Percentiles rank a stretch among this genome's conserved stretches.
Conservation (phyloP, 345 rosid species). For the Corchorus capsularis region DNA sequence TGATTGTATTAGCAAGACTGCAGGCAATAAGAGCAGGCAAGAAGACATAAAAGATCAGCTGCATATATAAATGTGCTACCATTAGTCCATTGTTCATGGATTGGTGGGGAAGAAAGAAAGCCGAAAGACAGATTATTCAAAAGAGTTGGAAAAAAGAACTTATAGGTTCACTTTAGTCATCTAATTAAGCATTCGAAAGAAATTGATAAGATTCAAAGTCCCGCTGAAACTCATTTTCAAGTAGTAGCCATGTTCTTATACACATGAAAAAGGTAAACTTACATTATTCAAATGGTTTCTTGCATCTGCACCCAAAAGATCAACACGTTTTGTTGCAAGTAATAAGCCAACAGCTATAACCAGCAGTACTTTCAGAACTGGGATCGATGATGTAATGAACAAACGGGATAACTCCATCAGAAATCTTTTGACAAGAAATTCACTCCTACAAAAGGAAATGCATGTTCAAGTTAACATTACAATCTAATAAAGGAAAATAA, state of each 20-base stretch:
- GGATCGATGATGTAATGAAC: constrained; percentile 34
- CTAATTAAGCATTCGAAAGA: too few relatives aligned
- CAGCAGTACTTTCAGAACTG: constrained; percentile 38
- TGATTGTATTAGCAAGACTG: constrained; percentile 35
- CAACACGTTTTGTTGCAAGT: constrained; percentile 30
- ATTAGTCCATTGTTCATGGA: background rate
- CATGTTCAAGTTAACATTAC: background rate
- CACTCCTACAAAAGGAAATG: background rate
- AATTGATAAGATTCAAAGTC: too few relatives aligned
- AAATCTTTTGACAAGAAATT: background rate
- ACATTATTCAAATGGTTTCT: constrained; percentile 4
- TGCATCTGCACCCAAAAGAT: constrained; percentile 26
- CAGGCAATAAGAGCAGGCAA: constrained; percentile 32
- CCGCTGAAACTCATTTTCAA: too few relatives aligned
- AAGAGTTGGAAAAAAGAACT: background rate
- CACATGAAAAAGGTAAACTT: background rate
- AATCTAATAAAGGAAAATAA: background rate
- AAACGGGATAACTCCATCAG: constrained; percentile 29
- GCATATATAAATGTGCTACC: background rate
- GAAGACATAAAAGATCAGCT: constrained; percentile 38
- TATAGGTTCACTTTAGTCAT: background rate
- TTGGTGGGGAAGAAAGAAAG: too few relatives aligned
- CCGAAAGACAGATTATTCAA: too few relatives aligned
- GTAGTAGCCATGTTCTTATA: background rate
- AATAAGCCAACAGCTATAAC: constrained; percentile 26